These are phyloP conservation scores for Wickerhamomyces pijperi DNA, from an alignment of 805 yeast species.

Conservation along the genomic window DNA sequence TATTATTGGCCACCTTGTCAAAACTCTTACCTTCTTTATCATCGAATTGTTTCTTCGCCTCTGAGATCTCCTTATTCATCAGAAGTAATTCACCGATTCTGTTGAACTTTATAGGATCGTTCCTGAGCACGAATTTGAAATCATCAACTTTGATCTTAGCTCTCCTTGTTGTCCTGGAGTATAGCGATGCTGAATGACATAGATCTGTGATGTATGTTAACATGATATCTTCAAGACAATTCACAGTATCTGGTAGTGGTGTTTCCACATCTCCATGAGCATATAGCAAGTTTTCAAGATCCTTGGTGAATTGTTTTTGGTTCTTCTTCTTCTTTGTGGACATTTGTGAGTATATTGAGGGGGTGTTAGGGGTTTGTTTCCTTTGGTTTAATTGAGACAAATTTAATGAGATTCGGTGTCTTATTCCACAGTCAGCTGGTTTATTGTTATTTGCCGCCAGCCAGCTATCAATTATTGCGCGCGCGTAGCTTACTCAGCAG, in stretches of 20 bases:
- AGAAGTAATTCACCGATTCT: conserved; percentile 55
- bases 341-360: conserved; percentile 1
- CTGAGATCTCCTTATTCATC: conserved; percentile 49
- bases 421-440: too few relatives aligned
- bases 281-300: conserved; percentile 47
- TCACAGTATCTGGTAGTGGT: conserved; percentile 56
- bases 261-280: conserved; percentile 67
- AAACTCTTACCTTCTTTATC: conserved; percentile 39
- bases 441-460: too few relatives aligned
- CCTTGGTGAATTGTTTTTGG: conserved; percentile 34
- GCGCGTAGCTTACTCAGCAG: too few relatives aligned
- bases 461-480: too few relatives aligned
- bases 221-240: conserved; percentile 56
- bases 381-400: too few relatives aligned
- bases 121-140: conserved; percentile 56
- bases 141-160: conserved; percentile 63
- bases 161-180: conserved; percentile 40
- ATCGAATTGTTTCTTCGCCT: conserved; percentile 59
- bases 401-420: too few relatives aligned
- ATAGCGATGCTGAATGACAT: conserved; percentile 40
- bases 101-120: conserved; percentile 57
- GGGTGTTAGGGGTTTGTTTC: neutral
- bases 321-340: conserved; percentile 23
- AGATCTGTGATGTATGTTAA: conserved; percentile 53
- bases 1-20: conserved; percentile 17